phyloP scores from a whole-genome alignment of 2,329 filamentous ascomycete genomes.

The Lachnellula occidentalis region DNA sequence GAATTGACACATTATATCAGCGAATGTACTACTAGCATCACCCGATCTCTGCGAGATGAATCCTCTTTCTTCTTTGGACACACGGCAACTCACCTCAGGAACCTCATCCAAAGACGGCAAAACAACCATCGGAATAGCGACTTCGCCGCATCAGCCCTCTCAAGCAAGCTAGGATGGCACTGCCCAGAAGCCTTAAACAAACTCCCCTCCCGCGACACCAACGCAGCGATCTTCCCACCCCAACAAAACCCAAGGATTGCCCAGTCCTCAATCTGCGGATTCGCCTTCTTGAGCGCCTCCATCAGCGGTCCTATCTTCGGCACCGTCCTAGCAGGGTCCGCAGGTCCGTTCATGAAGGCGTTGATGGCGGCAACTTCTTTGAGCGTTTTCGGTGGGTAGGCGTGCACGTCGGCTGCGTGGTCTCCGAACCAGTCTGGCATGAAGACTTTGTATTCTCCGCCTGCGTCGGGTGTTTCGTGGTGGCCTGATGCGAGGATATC shows the following conservation, averaged over 20 bases:
- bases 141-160: constrained; percentile 52
- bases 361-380: constrained; percentile 18
- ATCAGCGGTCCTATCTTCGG: constrained; percentile 6
- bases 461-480: constrained; percentile 28
- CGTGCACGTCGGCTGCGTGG: constrained; percentile 14
- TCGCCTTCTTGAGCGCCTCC: constrained; percentile 6
- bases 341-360: constrained; percentile 17
- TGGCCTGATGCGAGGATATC: constrained; percentile 55
- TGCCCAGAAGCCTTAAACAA: constrained; percentile 49
- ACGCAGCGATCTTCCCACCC: constrained; percentile 62
- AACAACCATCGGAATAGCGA: constrained; percentile 55
- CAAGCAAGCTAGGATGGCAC: constrained; percentile 56
- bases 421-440: constrained; percentile 89
- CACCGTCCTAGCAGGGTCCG: constrained; percentile 9
- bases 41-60: constrained; percentile 30
- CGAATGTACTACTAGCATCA: not conserved
- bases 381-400: constrained; percentile 15
- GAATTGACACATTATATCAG: constrained; percentile 35
- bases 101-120: constrained; percentile 61
- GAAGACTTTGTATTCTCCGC: constrained; percentile 69
- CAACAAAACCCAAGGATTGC: constrained; percentile 48
- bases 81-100: constrained; percentile 25
- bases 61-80: constrained; percentile 35
- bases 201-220: constrained; percentile 47
- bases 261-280: constrained; percentile 20